phyloP scores from a whole-genome alignment of 306 rosid species.

The Psophocarpus tetragonolobus region DNA sequence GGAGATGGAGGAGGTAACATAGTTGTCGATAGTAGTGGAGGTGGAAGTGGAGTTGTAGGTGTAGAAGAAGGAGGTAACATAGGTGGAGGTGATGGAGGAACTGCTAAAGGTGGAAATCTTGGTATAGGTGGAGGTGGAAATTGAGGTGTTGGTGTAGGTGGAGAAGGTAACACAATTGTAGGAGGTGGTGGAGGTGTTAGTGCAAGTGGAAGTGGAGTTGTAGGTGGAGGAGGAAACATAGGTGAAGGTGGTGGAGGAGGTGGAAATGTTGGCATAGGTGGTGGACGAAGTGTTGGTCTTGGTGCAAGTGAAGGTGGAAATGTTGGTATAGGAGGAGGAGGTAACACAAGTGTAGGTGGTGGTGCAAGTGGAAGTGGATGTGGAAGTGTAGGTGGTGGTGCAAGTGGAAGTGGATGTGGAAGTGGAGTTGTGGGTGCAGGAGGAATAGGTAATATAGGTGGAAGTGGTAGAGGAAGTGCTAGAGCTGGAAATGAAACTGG shows the following conservation, averaged over 20 bases:
- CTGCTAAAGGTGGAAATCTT: no score
- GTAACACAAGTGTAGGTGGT: background rate
- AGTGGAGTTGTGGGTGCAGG: background rate
- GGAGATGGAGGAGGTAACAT: background rate
- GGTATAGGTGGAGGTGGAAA: no score
- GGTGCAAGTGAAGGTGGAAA: background rate
- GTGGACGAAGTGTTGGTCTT: background rate
- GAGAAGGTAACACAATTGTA: no score
- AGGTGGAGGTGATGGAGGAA: no score
- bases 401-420: background rate
- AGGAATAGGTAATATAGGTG: background rate
- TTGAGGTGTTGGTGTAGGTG: background rate
- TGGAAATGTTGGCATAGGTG: no score
- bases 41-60: background rate
- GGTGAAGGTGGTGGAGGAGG: no score
- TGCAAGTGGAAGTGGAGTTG: no score
- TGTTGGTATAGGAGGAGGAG: background rate
- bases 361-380: background rate
- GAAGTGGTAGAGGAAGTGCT: background rate
- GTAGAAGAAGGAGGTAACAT: background rate
- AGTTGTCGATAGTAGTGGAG: background rate
- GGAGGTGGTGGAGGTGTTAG: no score
- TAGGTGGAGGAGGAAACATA: no score
- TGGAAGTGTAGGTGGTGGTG: background rate
- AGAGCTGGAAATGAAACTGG: background rate